Conservation (phyloP, 2,329 filamentous ascomycete species). For the Epichloe baconii region DNA sequence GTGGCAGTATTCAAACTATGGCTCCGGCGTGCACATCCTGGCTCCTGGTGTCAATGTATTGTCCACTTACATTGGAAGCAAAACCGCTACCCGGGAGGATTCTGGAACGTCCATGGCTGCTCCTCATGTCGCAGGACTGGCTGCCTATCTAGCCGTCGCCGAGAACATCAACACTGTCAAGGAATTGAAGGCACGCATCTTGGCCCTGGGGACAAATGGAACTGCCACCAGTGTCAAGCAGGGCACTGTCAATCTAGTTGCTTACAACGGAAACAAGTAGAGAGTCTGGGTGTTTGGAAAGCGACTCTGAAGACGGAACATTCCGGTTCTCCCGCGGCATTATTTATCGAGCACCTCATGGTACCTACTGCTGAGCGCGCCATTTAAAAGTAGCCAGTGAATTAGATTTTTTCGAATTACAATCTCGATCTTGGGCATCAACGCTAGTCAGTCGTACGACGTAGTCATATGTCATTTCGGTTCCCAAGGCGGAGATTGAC, state of each 20-base stretch:
- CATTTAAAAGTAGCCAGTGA: no score
- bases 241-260: slow-evolving; percentile 31
- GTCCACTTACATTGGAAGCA: slow-evolving; percentile 32
- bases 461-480: no score
- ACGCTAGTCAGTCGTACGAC: no score
- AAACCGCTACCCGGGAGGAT: slow-evolving; percentile 29
- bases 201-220: slow-evolving; percentile 26
- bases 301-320: no score
- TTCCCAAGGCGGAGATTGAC: no score
- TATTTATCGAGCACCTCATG: no score
- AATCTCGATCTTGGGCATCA: no score
- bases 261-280: slow-evolving; percentile 29
- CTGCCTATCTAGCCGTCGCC: slow-evolving; percentile 39
- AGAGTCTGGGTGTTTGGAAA: background rate
- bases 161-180: slow-evolving; percentile 27
- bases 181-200: slow-evolving; percentile 28
- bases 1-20: slow-evolving; percentile 38
- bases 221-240: slow-evolving; percentile 20
- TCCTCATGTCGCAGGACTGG: slow-evolving; percentile 47
- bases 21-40: slow-evolving; percentile 33
- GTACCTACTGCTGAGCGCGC: no score
- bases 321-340: no score
- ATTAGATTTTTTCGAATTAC: no score
- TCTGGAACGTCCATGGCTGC: slow-evolving; percentile 50
- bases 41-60: slow-evolving; percentile 34